These are phyloP conservation scores for Apium graveolens DNA, from an alignment of 129 eudicot species.

Conservation along the genomic window DNA sequence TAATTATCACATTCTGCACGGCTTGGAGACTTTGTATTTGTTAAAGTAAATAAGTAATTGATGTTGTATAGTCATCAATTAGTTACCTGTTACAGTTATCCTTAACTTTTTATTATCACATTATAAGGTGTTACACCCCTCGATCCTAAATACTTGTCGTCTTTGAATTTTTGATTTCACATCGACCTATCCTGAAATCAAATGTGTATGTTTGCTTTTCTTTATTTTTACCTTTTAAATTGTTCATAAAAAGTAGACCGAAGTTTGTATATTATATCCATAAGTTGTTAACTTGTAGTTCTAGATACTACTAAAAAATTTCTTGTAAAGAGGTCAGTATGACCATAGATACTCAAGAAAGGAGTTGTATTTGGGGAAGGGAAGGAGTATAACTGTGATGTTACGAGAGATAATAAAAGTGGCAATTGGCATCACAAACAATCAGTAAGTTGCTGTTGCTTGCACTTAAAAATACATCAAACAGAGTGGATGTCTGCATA, in stretches of 20 bases:
- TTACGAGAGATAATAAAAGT: neutral
- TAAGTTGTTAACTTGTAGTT: neutral
- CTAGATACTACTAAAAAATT: too few relatives aligned
- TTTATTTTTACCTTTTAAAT: too few relatives aligned
- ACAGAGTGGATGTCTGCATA: neutral
- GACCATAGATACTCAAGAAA: neutral
- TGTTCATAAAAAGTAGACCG: too few relatives aligned
- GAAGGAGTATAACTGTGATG: neutral
- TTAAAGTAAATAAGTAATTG: too few relatives aligned
- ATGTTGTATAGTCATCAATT: neutral
- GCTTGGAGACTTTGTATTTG: too few relatives aligned
- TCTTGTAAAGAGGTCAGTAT: neutral
- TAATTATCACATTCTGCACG: too few relatives aligned
- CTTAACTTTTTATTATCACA: neutral
- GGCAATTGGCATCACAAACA: neutral
- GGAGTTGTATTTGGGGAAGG: neutral
- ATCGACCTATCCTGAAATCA: neutral
- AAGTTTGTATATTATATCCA: neutral
- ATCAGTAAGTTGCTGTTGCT: neutral
- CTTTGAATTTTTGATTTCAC: neutral
- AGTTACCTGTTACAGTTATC: neutral
- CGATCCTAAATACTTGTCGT: neutral
- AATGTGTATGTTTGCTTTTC: neutral
- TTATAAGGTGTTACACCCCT: neutral
- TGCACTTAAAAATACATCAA: neutral